These are phyloP conservation scores for Coccomyxa subellipsoidea DNA, from an alignment of 163 green algal genomes.

Conservation along the genomic window DNA sequence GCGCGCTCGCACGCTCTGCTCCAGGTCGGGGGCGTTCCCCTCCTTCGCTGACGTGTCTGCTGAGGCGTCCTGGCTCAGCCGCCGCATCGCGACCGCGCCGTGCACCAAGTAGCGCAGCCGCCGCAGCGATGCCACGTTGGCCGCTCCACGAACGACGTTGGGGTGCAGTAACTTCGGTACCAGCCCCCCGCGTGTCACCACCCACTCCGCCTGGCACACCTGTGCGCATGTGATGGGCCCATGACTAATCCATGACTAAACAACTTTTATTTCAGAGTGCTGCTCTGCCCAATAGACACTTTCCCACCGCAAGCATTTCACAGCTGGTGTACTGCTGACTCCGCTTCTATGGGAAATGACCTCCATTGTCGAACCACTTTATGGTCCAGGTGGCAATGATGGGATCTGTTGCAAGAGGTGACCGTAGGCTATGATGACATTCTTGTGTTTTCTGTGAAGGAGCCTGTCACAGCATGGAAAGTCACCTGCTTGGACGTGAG, in stretches of 20 bases:
- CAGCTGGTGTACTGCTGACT: too few species aligned
- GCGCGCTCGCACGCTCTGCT: not conserved
- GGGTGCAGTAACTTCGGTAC: constrained; percentile 14
- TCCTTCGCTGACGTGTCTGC: not conserved
- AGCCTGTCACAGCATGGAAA: not conserved
- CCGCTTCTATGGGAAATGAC: too few species aligned
- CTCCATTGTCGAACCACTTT: too few species aligned
- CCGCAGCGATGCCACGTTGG: constrained; percentile 27
- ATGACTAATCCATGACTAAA: too few species aligned
- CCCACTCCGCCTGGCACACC: constrained; percentile 15
- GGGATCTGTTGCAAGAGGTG: too few species aligned
- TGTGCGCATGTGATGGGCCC: not conserved
- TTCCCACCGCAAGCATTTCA: too few species aligned
- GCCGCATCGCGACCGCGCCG: constrained; percentile 17
- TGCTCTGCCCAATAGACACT: too few species aligned
- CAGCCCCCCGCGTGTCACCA: constrained; percentile 16
- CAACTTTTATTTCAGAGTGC: too few species aligned
- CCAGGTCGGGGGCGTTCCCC: not conserved
- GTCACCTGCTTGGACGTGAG: constrained; percentile 39
- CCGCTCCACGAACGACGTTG: constrained; percentile 21
- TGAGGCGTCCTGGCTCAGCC: not conserved
- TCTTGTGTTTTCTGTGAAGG: too few species aligned
- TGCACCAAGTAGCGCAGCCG: constrained; percentile 31
- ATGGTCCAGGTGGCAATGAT: too few species aligned
- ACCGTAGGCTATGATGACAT: too few species aligned